Evolutionary conservation across 1,284 basidiomycete genomes (phyloP), one percentile per base, ranked within the genome.

Genomic region (Fistulina hepatica): DNA sequence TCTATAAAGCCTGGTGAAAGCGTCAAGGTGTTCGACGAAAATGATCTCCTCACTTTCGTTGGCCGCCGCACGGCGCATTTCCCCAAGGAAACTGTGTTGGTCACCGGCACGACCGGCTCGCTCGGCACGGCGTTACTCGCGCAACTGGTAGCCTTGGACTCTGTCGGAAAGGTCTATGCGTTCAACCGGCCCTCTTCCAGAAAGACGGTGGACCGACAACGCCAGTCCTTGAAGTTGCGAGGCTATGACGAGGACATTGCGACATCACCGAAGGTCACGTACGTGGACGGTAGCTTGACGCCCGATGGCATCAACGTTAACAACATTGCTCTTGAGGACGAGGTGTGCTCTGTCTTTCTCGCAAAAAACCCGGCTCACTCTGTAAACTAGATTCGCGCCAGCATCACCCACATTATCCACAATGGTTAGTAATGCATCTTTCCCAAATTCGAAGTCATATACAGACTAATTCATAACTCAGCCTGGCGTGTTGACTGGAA

Each of bases 401-500:
- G 36, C 2, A 26, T 41, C 21, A 36, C 36, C 11, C 7, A 31
- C 4, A 39, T 46, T 13, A 43, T 43, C 20, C 44, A 46, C 25
- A 43, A 34, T 17, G n/a, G n/a, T n/a, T n/a, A n/a, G n/a, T n/a
- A n/a, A n/a, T n/a, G n/a, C n/a, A n/a, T n/a, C 20, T 33, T 17
- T 12, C n/a, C n/a, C n/a, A n/a, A n/a, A n/a, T n/a, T n/a, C n/a
- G n/a, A 33, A 27, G 33, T 45, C 34, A 2, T 41, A 45, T 22
- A 42, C 54, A 35, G 50, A 54, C 15, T 53, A 56, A 35, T 49
- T 50, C 25, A 54, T n/a, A n/a, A n/a, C n/a, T n/a, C n/a, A n/a
- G 44, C 65, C 2, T 67, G 65, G 64, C 52, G 50, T 12, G 51
- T 66, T 17, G 58, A 67, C 40, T 67, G 67, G 49, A 67, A 65